A percentile compares a stretch with the other conserved stretches of the same genome.
phyloP scores from a whole-genome alignment of 305 asterid genomes.

The Fraxinus albicans region DNA sequence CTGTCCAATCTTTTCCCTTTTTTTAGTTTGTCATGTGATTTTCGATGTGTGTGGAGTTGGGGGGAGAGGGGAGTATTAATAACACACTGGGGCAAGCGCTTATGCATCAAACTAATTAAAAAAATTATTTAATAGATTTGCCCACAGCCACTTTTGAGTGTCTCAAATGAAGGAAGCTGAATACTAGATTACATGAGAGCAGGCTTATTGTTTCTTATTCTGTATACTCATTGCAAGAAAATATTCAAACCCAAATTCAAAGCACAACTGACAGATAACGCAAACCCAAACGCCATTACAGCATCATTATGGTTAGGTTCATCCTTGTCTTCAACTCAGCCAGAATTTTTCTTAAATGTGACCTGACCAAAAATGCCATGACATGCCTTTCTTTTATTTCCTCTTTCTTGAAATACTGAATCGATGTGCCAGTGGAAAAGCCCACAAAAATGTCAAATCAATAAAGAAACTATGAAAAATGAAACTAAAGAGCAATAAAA shows the following conservation, averaged over 20 bases:
- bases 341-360: neutral
- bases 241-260: neutral
- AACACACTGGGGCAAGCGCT: neutral
- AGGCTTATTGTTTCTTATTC: neutral
- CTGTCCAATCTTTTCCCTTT: neutral
- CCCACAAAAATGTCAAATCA: neutral
- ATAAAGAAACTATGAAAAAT: neutral
- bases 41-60: neutral
- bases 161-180: neutral
- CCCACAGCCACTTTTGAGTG: neutral
- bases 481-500: neutral
- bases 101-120: neutral
- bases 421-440: neutral
- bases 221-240: neutral
- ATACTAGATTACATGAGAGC: neutral
- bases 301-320: neutral
- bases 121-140: neutral
- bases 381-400: neutral
- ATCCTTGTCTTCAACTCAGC: neutral
- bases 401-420: neutral
- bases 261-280: neutral
- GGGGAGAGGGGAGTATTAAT: neutral
- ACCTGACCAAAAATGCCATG: neutral
- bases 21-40: neutral
- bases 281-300: neutral